phyloP scores from a whole-genome alignment of 495 filamentous ascomycete genomes.

The Penicillium bialowiezense region DNA sequence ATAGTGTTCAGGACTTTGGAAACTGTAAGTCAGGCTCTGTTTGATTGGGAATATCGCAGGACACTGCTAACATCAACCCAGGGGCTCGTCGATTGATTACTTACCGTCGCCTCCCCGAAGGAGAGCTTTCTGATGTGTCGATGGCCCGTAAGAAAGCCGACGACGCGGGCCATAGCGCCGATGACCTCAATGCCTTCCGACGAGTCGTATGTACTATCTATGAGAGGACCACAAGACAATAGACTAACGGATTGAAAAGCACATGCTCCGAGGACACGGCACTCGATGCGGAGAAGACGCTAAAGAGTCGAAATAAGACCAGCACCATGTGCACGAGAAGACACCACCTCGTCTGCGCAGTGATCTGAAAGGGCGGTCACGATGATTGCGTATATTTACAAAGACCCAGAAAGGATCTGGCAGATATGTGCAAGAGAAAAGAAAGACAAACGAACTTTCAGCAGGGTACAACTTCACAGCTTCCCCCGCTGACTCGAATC shows the following conservation, averaged over 20 bases:
- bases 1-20: conserved; percentile 82
- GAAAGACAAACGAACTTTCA: not conserved
- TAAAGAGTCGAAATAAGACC: conserved; percentile 6
- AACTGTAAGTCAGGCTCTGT: conserved; percentile 59
- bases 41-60: not conserved
- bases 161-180: conserved; percentile 49
- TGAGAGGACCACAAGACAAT: not conserved
- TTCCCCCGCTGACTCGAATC: conserved; percentile 17
- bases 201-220: conserved; percentile 43
- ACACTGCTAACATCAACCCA: conserved; percentile 24
- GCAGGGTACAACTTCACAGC: conserved; percentile 14
- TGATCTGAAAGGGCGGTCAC: too few species aligned
- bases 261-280: conserved; percentile 11
- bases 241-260: conserved; percentile 12
- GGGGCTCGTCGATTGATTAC: conserved; percentile 86
- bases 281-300: not conserved
- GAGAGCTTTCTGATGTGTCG: conserved; percentile 48
- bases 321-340: not conserved
- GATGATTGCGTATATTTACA: too few species aligned
- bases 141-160: conserved; percentile 36
- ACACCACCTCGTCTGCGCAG: too few species aligned
- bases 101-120: conserved; percentile 69
- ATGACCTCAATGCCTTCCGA: conserved; percentile 81
- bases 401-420: not conserved
- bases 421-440: not conserved